Conservation (phyloP, 2,329 filamentous ascomycete genomes). For the Iodosphaeria phyllophila region DNA sequence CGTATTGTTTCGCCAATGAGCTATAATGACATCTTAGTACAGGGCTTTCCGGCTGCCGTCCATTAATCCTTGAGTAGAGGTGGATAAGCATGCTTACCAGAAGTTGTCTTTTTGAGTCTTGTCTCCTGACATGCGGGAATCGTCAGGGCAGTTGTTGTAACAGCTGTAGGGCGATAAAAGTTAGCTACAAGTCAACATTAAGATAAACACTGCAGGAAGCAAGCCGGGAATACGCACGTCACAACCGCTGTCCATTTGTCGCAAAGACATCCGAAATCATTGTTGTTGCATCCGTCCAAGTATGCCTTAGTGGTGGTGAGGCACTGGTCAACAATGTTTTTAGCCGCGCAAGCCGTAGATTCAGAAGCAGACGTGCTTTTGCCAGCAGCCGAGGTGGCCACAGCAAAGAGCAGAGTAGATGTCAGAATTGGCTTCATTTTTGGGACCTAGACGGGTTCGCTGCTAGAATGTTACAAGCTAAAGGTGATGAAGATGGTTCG, state of each 20-base stretch:
- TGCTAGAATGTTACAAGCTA: no score
- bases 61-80: no score
- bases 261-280: conserved; percentile 32
- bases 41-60: no score
- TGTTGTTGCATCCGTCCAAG: conserved; percentile 13
- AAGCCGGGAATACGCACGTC: conserved; percentile 18
- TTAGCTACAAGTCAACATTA: no score
- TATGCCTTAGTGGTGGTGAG: conserved; percentile 16
- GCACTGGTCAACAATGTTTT: conserved; percentile 18
- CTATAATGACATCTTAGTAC: no score
- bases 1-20: no score
- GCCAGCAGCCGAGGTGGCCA: conserved; percentile 8
- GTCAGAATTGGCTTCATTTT: conserved; percentile 6
- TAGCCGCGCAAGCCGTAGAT: conserved; percentile 12
- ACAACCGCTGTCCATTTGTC: conserved; percentile 30
- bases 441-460: no score
- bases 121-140: conserved; percentile 11
- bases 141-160: conserved; percentile 44
- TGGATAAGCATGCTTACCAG: conserved; percentile 8
- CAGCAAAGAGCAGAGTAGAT: conserved; percentile 10
- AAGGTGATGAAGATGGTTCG: no score
- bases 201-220: neutral
- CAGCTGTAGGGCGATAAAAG: conserved; percentile 19
- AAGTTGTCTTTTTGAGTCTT: conserved; percentile 10
- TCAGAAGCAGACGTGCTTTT: no score